Base-by-base conservation (phyloP, 2,329 filamentous ascomycete species). In the Fusarium palustre region DNA sequence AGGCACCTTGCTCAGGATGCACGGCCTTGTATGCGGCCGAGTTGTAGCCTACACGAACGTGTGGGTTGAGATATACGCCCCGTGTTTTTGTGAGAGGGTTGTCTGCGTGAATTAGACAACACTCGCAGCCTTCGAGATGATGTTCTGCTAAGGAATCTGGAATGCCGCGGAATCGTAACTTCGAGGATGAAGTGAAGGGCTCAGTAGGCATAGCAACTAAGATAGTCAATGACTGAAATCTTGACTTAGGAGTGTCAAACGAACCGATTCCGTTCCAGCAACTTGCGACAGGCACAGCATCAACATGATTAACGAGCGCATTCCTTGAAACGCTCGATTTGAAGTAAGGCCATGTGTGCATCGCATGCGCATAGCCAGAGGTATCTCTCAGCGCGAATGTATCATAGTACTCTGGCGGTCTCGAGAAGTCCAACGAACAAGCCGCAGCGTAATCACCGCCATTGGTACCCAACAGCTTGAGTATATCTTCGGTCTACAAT, bases 111-210 rank as follows among this genome's bases (percentile, higher is more conserved):
- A 93, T 88, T 54, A 94, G 85, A 77, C 92, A 94, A 81, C 91
- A 94, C 78, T 94, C 92, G 16, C 88, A 91, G n/a, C 85, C 92
- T 77, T 94, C 92, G 28, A 94, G 82, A 74, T 92, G 91, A 28
- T 81, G 74, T 10, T 77, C 74, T 4, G 87, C 88, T 2, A 95
- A 85, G 6, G 83, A 85, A 73, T 92, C 90, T 0, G 86, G 75
- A 24, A 91, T 82, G 7, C 84, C 90, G 12, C 91, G 87, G 77
- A 92, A 92, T n/a, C 80, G 82, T 0, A 92, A 76, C 46, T 73
- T 70, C 5, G 74, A 74, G 2, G 78, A 75, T 3, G 79, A 80
- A 67, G 87, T 83, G 73, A 90, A 90, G 1, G 88, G 86, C 11
- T 81, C 79, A 1, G 86, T 83, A 24, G 86, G 83, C 80, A 89